Evolutionary conservation across 345 rosid species (phyloP), one percentile per base, ranked within the genome.

Genomic region (Salix udensis): DNA sequence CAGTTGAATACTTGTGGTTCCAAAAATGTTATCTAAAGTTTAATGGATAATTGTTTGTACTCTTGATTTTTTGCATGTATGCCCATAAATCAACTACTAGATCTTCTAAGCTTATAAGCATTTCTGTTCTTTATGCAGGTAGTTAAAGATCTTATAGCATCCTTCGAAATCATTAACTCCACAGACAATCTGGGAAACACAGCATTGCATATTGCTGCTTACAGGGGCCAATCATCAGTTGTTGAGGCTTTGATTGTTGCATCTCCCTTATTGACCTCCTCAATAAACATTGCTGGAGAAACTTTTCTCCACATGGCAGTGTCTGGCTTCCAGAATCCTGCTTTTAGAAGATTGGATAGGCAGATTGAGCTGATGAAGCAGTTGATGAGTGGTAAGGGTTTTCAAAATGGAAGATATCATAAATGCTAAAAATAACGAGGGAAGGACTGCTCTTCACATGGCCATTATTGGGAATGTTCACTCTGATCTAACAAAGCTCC

Each of bases 381-480:
- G 74, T 75, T 94, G 26, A 81, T 88, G 26, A 67, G 81, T 50
- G 83, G 83, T 16, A 79, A 76, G 73, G 73, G 67, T 73, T 37
- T 68, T 82, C 36, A 77, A 81, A 62, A 78, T 76, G 65, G 87
- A 80, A 67, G 84, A 81, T 72, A 77, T 91, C 40, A 82, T 94
- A 70, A 92, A 92, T 68, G 83, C 84, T 44, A 82, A 83, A 79
- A 92, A 83, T 71, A 88, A 86, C 15, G 91, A 87, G 16, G 93
- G 97, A 68, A 85, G 93, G 52, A 90, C 97, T 36, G 89, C 94
- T 40, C 98, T 92, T 71, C 98, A 95, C 87, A 78, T 80, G 87
- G 97, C 98, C 24, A 87, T 95, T 77, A 58, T 85, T 4, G 93
- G 89, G 66, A 91, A 90, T 66, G 84, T 88, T 70, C 93, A 92